Percentiles rank a stretch among this genome's conserved stretches.
Conservation (phyloP, 768 basidiomycete genomes). For the Albatrellus ellisii region DNA sequence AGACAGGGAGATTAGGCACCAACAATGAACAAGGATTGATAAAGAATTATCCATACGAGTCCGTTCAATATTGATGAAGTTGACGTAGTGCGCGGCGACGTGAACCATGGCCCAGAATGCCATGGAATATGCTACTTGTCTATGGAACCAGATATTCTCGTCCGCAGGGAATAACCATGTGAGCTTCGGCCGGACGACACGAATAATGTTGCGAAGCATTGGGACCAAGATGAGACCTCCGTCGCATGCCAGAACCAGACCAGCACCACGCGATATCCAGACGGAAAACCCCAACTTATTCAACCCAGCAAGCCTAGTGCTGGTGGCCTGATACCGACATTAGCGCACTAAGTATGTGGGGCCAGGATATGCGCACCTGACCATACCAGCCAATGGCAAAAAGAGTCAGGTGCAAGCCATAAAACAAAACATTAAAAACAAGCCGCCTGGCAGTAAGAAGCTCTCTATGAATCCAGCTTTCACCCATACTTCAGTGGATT, state of each 20-base stretch:
- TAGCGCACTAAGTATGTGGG: slow-evolving; percentile 1
- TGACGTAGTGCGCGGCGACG: slow-evolving; percentile 88
- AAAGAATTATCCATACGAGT: slow-evolving; percentile 42
- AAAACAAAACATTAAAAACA: slow-evolving; percentile 66
- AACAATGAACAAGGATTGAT: not conserved
- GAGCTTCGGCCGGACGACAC: slow-evolving; percentile 67
- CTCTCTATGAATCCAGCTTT: slow-evolving; percentile 64
- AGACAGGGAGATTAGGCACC: slow-evolving; percentile 2
- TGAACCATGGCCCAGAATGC: slow-evolving; percentile 91
- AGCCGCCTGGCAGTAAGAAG: slow-evolving; percentile 51
- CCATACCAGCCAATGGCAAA: slow-evolving; percentile 86
- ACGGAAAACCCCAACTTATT: slow-evolving; percentile 76
- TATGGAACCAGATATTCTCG: slow-evolving; percentile 93
- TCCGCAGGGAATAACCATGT: slow-evolving; percentile 84
- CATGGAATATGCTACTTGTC: slow-evolving; percentile 90
- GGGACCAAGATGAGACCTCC: slow-evolving; percentile 81
- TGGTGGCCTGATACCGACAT: slow-evolving; percentile 32
- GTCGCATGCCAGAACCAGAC: slow-evolving; percentile 79
- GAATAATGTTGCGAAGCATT: slow-evolving; percentile 81
- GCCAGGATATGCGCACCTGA: slow-evolving; percentile 36
- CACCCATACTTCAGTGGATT: slow-evolving; percentile 33
- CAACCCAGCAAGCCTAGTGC: slow-evolving; percentile 54
- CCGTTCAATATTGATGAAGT: slow-evolving; percentile 84
- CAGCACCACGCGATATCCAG: slow-evolving; percentile 86
- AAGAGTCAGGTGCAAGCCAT: slow-evolving; percentile 58